A percentile compares a stretch with the other conserved stretches of the same genome.
phyloP scores from a whole-genome alignment of 2,329 filamentous ascomycete species.

The Botrytis byssoidea region DNA sequence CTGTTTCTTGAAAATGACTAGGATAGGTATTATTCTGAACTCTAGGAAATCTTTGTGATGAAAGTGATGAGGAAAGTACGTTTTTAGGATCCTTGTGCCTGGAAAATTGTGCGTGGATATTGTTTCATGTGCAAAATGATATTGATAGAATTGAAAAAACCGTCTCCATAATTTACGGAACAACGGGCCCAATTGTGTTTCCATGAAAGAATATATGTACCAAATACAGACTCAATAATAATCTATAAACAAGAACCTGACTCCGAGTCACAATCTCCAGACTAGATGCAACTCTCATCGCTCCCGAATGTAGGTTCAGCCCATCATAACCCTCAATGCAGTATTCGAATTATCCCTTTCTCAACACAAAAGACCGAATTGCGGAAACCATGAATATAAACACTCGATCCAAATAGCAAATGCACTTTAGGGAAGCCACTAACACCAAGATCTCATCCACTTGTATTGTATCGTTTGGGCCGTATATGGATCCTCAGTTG shows the following conservation, averaged over 20 bases:
- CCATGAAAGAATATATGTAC: neutral
- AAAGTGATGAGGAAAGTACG: neutral
- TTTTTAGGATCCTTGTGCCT: neutral
- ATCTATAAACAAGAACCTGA: neutral
- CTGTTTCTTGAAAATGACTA: neutral
- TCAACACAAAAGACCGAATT: neutral
- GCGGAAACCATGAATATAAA: neutral
- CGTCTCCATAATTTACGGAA: neutral
- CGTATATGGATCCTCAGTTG: neutral
- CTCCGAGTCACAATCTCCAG: neutral
- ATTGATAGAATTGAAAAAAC: neutral
- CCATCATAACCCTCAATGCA: neutral
- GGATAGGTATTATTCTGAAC: neutral
- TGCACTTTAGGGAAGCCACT: neutral
- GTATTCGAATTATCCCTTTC: neutral
- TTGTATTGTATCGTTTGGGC: neutral
- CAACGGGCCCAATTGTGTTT: neutral
- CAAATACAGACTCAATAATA: neutral
- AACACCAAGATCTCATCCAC: neutral
- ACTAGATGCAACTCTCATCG: neutral
- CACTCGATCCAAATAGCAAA: neutral
- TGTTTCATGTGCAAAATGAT: neutral
- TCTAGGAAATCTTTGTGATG: neutral
- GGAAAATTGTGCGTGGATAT: neutral
- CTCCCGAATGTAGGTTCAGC: neutral